These are phyloP conservation scores for Lasiodiplodia citricola DNA, from an alignment of 2,329 filamentous ascomycete genomes.

Conservation along the genomic window DNA sequence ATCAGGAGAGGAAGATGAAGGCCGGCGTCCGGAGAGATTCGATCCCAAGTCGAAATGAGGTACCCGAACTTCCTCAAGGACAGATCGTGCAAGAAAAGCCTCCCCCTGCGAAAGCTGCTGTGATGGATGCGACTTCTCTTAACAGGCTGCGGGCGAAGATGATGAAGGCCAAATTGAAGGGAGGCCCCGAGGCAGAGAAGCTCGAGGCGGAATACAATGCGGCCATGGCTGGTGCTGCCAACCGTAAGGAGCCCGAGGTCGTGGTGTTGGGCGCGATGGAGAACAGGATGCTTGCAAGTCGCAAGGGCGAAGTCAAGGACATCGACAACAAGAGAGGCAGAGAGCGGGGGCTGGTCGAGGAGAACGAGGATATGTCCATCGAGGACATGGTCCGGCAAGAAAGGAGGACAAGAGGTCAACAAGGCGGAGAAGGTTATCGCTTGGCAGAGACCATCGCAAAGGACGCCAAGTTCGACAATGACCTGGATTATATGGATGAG, in stretches of 20 bases:
- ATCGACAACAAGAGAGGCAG: slow-evolving; percentile 80
- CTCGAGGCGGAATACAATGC: slow-evolving; percentile 85
- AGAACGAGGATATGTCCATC: slow-evolving; percentile 94
- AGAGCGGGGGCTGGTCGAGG: slow-evolving; percentile 82
- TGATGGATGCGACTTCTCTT: slow-evolving; percentile 76
- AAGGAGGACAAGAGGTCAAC: slow-evolving; percentile 77
- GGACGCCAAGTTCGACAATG: slow-evolving; percentile 86
- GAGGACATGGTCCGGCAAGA: slow-evolving; percentile 98
- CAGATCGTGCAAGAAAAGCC: slow-evolving; percentile 62
- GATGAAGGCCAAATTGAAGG: slow-evolving; percentile 91
- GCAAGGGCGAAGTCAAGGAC: slow-evolving; percentile 75
- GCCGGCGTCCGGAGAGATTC: slow-evolving; percentile 55
- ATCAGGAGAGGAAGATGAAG: slow-evolving; percentile 72
- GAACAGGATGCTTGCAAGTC: slow-evolving; percentile 81
- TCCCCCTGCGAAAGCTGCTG: slow-evolving; percentile 53
- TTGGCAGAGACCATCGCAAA: slow-evolving; percentile 94
- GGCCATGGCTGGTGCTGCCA: slow-evolving; percentile 66
- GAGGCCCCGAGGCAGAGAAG: slow-evolving; percentile 73
- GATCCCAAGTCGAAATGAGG: slow-evolving; percentile 25
- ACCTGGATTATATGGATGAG: slow-evolving; percentile 97
- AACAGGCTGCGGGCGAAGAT: slow-evolving; percentile 92
- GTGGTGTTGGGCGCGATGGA: slow-evolving; percentile 88
- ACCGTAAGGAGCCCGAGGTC: slow-evolving; percentile 65
- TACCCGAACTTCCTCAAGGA: slow-evolving; percentile 56
- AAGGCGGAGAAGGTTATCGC: slow-evolving; percentile 78